phyloP scores from a whole-genome alignment of 352 stramenopile genomes.

The Pythium scleroteichum region DNA sequence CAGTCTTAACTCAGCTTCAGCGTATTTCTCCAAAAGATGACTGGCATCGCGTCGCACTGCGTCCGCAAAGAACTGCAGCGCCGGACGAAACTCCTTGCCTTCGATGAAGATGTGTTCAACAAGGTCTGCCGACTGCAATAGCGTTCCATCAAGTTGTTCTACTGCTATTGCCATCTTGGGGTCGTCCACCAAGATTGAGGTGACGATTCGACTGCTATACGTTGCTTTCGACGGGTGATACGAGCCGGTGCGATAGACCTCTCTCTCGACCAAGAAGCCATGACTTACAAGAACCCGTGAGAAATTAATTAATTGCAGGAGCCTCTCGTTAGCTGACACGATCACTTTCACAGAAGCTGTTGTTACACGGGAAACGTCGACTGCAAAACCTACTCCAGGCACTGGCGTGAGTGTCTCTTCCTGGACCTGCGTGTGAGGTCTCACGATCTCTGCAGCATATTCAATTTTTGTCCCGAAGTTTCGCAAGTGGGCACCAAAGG shows the following conservation, averaged over 20 bases:
- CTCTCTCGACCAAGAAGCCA: slow-evolving; percentile 26
- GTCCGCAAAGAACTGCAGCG: slow-evolving; percentile 42
- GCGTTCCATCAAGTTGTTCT: neutral
- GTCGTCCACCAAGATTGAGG: slow-evolving; percentile 33
- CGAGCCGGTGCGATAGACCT: slow-evolving; percentile 23
- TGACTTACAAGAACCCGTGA: slow-evolving; percentile 18
- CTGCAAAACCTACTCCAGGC: neutral
- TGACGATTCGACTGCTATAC: slow-evolving; percentile 35
- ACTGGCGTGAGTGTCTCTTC: neutral
- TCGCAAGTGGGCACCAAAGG: slow-evolving; percentile 37
- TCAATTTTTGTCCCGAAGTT: slow-evolving; percentile 31
- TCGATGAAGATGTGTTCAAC: slow-evolving; percentile 49
- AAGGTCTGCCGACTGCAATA: slow-evolving; percentile 27
- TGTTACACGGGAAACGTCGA: neutral
- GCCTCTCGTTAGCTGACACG: slow-evolving; percentile 7
- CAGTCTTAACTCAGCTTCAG: slow-evolving; percentile 2
- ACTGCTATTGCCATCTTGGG: slow-evolving; percentile 18
- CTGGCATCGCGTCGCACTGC: slow-evolving; percentile 36
- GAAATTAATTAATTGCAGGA: slow-evolving; percentile 25
- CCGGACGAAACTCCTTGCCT: slow-evolving; percentile 34
- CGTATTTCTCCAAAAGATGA: slow-evolving; percentile 19
- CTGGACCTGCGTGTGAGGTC: too few relatives aligned
- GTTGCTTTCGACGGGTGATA: slow-evolving; percentile 45
- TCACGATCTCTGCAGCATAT: too few relatives aligned
- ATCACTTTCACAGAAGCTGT: neutral